Conservation (phyloP, 2,329 filamentous ascomycete species). For the Scedosporium minutisporum region DNA sequence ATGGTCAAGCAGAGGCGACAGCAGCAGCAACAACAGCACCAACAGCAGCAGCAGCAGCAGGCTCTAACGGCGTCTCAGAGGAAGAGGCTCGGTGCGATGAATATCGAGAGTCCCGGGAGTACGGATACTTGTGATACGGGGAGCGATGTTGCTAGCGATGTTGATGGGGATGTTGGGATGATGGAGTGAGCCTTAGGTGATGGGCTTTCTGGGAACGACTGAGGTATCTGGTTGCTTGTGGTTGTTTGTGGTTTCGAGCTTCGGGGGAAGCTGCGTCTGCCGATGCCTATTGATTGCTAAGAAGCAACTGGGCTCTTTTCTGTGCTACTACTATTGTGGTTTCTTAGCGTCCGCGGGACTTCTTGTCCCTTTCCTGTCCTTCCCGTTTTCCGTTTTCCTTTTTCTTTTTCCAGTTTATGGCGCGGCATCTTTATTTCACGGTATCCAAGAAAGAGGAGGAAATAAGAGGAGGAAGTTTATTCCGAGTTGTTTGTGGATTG, state of each 20-base stretch:
- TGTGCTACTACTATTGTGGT: not conserved
- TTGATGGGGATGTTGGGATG: not conserved
- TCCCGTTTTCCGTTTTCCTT: not conserved
- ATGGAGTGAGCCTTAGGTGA: not conserved
- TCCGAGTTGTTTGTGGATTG: not conserved
- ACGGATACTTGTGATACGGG: not conserved
- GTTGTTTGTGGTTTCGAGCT: not conserved
- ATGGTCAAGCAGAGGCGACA: not conserved
- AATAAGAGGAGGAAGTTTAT: too few relatives aligned
- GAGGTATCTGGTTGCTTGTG: too few relatives aligned
- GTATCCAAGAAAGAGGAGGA: too few relatives aligned
- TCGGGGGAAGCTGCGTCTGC: too few relatives aligned
- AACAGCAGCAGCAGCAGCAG: not conserved
- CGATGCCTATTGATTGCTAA: too few relatives aligned
- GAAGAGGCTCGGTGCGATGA: not conserved
- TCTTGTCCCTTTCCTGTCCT: not conserved
- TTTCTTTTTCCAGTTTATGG: not conserved
- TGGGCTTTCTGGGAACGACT: too few relatives aligned
- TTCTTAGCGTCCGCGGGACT: not conserved
- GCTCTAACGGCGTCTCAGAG: not conserved
- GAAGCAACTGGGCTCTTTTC: too few relatives aligned
- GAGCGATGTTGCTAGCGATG: not conserved
- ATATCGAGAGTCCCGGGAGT: not conserved
- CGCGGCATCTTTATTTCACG: too few relatives aligned
- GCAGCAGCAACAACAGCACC: not conserved